Evolutionary conservation across 2,329 filamentous ascomycete genomes (phyloP), one percentile per base, ranked within the genome.

Genomic region (Penicillium sp.): DNA sequence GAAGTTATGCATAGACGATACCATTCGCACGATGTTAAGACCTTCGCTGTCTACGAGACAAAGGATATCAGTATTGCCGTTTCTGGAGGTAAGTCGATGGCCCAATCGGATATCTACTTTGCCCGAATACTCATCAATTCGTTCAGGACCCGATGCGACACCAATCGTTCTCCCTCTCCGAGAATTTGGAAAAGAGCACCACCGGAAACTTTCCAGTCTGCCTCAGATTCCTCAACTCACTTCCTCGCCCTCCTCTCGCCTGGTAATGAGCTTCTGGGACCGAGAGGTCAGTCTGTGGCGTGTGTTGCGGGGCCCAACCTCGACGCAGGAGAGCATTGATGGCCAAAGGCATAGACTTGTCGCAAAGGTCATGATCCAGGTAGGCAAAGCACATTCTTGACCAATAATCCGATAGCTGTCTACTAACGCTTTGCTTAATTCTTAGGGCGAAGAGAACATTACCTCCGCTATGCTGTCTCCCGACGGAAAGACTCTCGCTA

Each of bases 1-100:
- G 93, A 94, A 71, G 81, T 90, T n/a, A 89, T 85, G 72, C 91
- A 96, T 67, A 83, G 90, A 60, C 83, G 91, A 66, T 92, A 93
- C 67, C 94, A 99, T 68, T 85, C 88, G 39, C 92, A 97, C 71
- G 94, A 99, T 75, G 91, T 97, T 64, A 97, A 97, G 76, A 84
- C 91, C 1, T 90, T 97, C 84, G 89, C 91, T 27, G 86, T 90
- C 0, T 97, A 93, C 59, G 94, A 99, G 71, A 87, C 87, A 46
- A 86, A 83, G 44, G 85, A 85, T 43, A 84, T 96, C 66, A 97
- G 91, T 65, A 85, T 97, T 49, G 80, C 96, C 9, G 89, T 96
- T 13, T 95, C 93, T 57, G 94, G 94, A 83, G 94, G 91, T 90
- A 78, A 73, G 80, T 69, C 3, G 34, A 39, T 52, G 29, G 4